phyloP scores from a whole-genome alignment of 2,329 filamentous ascomycete species.

The Coniosporium tulheliwenetii region DNA sequence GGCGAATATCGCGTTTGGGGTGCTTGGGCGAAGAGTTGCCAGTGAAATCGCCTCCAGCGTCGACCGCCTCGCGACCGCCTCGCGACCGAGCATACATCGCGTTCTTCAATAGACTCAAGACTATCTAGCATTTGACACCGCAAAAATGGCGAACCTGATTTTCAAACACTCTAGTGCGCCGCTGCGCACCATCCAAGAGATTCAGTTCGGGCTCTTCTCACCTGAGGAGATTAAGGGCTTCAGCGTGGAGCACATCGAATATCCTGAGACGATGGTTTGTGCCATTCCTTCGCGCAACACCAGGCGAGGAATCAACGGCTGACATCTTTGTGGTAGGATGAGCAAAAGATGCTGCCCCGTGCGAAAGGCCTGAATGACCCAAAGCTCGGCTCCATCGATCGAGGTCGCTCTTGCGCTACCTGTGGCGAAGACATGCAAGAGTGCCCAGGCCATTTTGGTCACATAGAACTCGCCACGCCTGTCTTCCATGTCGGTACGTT shows the following conservation, averaged over 20 bases:
- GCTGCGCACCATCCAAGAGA: conserved; percentile 95
- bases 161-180: conserved; percentile 89
- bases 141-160: conserved; percentile 78
- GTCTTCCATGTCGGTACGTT: conserved; percentile 68
- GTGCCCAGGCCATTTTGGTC: conserved; percentile 95
- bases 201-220: conserved; percentile 94
- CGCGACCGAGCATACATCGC: too few relatives aligned
- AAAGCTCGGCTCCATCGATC: conserved; percentile 88
- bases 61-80: too few relatives aligned
- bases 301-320: conserved; percentile 1
- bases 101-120: too few relatives aligned
- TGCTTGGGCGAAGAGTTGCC: too few relatives aligned
- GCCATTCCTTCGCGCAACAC: neutral
- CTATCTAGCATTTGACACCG: conserved; percentile 6
- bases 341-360: conserved; percentile 78
- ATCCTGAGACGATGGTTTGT: conserved; percentile 87
- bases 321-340: conserved; percentile 39
- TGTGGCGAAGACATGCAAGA: conserved; percentile 92
- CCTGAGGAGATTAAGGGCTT: conserved; percentile 98
- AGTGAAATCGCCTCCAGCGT: too few relatives aligned
- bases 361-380: conserved; percentile 90
- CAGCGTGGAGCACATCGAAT: conserved; percentile 91
- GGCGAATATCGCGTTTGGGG: too few relatives aligned
- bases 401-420: conserved; percentile 88
- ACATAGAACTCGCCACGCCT: conserved; percentile 92